phyloP scores from a whole-genome alignment of 495 filamentous ascomycete species.

The Hypoxylon subgilvum region DNA sequence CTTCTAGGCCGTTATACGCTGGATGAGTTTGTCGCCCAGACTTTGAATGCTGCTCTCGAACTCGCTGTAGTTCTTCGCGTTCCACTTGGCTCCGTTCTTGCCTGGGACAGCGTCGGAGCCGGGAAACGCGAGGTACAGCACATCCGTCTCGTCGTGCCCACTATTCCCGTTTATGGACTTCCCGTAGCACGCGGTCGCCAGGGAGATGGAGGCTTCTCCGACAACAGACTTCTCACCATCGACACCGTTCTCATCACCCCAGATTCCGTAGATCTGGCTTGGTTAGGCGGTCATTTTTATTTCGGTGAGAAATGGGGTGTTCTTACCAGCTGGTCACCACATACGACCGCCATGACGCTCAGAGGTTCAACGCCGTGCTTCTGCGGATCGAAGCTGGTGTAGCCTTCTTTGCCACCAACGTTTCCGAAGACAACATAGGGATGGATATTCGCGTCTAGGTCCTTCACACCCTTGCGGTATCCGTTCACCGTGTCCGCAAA shows the following conservation, averaged over 20 bases:
- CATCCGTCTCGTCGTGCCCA: constrained; percentile 57
- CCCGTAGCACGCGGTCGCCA: constrained; percentile 65
- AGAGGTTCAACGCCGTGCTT: constrained; percentile 61
- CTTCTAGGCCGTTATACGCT: constrained; percentile 24
- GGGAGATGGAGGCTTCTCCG: constrained; percentile 63
- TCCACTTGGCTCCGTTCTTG: constrained; percentile 56
- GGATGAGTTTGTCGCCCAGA: constrained; percentile 53
- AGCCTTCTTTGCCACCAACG: constrained; percentile 48
- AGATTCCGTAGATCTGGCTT: constrained; percentile 65
- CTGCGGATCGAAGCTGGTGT: constrained; percentile 56
- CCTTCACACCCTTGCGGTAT: constrained; percentile 54
- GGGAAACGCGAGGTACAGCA: constrained; percentile 64
- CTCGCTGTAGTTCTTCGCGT: constrained; percentile 45
- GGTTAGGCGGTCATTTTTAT: constrained; percentile 2
- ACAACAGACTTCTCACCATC: constrained; percentile 53
- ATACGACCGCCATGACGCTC: constrained; percentile 69
- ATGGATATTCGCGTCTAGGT: constrained; percentile 67
- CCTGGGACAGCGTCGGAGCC: constrained; percentile 58
- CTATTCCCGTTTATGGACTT: constrained; percentile 53
- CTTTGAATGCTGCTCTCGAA: constrained; percentile 59
- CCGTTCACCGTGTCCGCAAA: constrained; percentile 57
- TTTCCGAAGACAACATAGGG: constrained; percentile 74
- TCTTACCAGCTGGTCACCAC: constrained; percentile 59
- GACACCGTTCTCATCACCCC: constrained; percentile 69
- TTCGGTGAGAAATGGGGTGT: neutral